Percentiles rank a stretch among this genome's conserved stretches.
These are phyloP conservation scores for Botryotinia calthae DNA, from an alignment of 2,329 filamentous ascomycete species.

Conservation along the genomic window DNA sequence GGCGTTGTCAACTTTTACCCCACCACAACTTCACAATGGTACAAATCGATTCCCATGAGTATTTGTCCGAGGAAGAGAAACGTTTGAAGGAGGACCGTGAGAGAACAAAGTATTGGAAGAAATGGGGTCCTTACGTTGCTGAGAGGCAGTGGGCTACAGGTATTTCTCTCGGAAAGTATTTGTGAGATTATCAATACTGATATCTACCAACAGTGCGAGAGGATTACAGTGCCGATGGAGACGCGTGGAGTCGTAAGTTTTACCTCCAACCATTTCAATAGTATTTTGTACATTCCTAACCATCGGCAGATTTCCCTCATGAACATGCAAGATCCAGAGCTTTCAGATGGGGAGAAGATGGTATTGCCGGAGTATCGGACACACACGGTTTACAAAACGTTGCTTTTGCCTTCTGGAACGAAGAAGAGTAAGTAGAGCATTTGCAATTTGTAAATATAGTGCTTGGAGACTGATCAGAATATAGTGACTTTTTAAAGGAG, in stretches of 20 bases:
- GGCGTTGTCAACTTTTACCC: constrained; percentile 8
- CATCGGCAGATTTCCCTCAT: constrained; percentile 76
- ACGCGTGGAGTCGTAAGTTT: constrained; percentile 89
- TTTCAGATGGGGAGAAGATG: constrained; percentile 95
- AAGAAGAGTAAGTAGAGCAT: constrained; percentile 71
- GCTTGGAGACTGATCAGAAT: constrained; percentile 37
- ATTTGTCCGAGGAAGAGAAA: constrained; percentile 85
- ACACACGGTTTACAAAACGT: constrained; percentile 90
- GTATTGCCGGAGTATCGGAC: constrained; percentile 92
- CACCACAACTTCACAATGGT: constrained; percentile 62
- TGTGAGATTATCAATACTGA: constrained; percentile 20
- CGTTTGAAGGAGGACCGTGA: constrained; percentile 83
- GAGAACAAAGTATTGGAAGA: constrained; percentile 92
- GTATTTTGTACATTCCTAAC: constrained; percentile 33
- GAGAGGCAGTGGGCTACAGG: constrained; percentile 96
- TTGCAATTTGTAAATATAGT: constrained; percentile 36
- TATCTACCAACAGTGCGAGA: constrained; percentile 64
- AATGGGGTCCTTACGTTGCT: constrained; percentile 91
- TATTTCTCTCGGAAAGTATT: constrained; percentile 40
- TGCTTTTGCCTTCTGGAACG: constrained; percentile 96
- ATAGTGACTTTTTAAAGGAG: constrained; percentile 88
- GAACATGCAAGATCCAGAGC: constrained; percentile 85
- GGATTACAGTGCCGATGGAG: constrained; percentile 85
- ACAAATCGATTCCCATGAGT: constrained; percentile 82
- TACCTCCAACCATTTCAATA: background rate